Base-by-base conservation (phyloP, 257 asterid genomes). In the Solanum appendiculatum region DNA sequence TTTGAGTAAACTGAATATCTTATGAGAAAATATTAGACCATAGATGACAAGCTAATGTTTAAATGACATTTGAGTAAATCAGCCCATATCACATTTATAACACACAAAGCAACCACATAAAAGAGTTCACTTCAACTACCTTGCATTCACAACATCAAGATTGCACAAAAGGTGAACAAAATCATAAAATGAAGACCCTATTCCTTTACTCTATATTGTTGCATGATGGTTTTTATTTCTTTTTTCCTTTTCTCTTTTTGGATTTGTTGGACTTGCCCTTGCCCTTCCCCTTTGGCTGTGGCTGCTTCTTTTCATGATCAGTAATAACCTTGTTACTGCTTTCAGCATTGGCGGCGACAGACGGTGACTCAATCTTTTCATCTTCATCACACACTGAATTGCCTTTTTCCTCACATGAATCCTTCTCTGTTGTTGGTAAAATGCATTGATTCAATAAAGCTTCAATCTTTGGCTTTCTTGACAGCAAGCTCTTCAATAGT, bases 401-500 rank as follows among this genome's bases (percentile, higher is more conserved):
- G 4, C 85, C 13, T 3, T 21, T 39, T 86, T 87, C 64, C 42
- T 27, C 25, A 48, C 83, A 14, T 64, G 72, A 64, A 56, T 81
- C 18, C 21, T 56, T n/a, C 88, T 54, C 56, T 81, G 66, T 84
- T 63, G 31, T 36, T 40, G 66, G 75, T 33, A 1, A 23, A 9
- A 20, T 1, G 20, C 77, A 37, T 20, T 1, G 44, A 69, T 23
- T 66, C 40, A 86, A 29, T 5, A 88, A 56, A 18, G 33, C 14
- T 15, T 90, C 88, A 1, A 90, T 5, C 75, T 74, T 39, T 14
- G 89, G 86, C 82, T 39, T 44, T 48, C 36, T 82, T 13, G 80
- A 86, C 75, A 34, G 83, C 83, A 91, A 83, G 33, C 82, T 88
- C 86, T 63, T 84, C 87, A 88, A 51, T 25, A 88, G 27, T 75